Percentiles rank a stretch among this genome's conserved stretches.
Evolutionary conservation across 352 stramenopile species (phyloP).

Genomic region (Globisporangium cederbergense): DNA sequence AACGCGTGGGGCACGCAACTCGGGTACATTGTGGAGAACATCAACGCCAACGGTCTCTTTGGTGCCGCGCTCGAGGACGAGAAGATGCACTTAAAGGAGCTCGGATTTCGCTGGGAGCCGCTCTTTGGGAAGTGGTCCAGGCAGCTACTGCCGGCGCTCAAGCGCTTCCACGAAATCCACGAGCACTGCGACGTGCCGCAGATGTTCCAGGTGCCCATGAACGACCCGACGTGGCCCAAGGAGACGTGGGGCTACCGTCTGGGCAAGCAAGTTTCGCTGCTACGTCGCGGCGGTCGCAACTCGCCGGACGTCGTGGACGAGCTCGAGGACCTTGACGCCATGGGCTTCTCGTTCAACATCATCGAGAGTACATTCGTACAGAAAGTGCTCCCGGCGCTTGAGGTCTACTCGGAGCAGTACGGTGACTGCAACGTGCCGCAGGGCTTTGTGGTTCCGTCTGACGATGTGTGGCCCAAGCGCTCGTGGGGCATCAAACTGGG

Average conservation of each 20-base stretch:
- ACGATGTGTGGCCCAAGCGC: slow-evolving; percentile 69
- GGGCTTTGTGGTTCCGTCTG: slow-evolving; percentile 85
- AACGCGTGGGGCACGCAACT: slow-evolving; percentile 34
- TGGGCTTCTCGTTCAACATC: slow-evolving; percentile 70
- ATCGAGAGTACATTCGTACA: slow-evolving; percentile 57
- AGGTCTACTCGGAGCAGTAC: slow-evolving; percentile 81
- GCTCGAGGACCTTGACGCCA: slow-evolving; percentile 46
- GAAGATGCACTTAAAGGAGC: slow-evolving; percentile 36
- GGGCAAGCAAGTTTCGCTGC: slow-evolving; percentile 73
- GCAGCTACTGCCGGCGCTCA: slow-evolving; percentile 57
- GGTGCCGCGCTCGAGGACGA: slow-evolving; percentile 31
- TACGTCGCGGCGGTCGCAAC: slow-evolving; percentile 46
- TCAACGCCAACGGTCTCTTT: slow-evolving; percentile 45
- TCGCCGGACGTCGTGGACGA: slow-evolving; percentile 45
- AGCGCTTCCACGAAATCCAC: slow-evolving; percentile 73
- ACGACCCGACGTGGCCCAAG: slow-evolving; percentile 72
- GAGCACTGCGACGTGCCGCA: slow-evolving; percentile 88
- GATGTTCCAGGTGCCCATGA: slow-evolving; percentile 83
- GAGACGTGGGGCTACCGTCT: slow-evolving; percentile 82
- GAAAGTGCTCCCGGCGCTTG: slow-evolving; percentile 66
- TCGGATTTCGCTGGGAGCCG: slow-evolving; percentile 55
- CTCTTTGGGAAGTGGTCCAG: slow-evolving; percentile 62
- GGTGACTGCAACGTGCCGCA: slow-evolving; percentile 87
- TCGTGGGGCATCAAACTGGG: slow-evolving; percentile 87
- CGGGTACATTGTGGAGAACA: slow-evolving; percentile 52